Evolutionary conservation across 495 filamentous ascomycete genomes (phyloP).

Genomic region (Neurospora sp.): DNA sequence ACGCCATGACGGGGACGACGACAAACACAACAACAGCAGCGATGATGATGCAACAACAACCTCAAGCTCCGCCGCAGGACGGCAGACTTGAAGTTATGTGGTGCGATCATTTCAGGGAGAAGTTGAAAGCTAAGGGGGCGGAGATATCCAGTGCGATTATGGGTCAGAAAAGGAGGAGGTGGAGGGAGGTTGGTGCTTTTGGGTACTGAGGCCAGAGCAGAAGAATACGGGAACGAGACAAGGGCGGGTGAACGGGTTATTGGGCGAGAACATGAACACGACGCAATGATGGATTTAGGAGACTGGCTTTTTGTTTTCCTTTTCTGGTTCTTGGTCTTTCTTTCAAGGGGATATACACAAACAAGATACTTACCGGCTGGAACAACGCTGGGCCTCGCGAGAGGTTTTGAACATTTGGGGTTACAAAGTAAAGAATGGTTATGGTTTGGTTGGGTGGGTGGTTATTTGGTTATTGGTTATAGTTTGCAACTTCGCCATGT

Average conservation of each 20-base stretch:
- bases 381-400: not conserved
- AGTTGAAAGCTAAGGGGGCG: conserved; percentile 10
- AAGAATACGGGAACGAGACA: not conserved
- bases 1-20: too few species aligned
- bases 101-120: conserved; percentile 27
- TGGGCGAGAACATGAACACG: not conserved
- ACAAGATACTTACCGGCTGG: not conserved
- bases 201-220: not conserved
- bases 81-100: conserved; percentile 30
- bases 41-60: not conserved
- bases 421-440: not conserved
- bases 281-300: not conserved
- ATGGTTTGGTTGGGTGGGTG: not conserved
- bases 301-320: not conserved
- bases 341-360: not conserved
- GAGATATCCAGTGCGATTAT: conserved; percentile 11
- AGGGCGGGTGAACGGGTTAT: not conserved
- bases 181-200: conserved; percentile 11
- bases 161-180: conserved; percentile 7
- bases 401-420: not conserved
- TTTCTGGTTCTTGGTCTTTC: not conserved
- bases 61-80: conserved; percentile 10
- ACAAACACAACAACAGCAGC: not conserved
- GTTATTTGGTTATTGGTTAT: not conserved
- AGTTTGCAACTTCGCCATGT: not conserved